These are phyloP conservation scores for Acanthamoeba castellanii DNA, from an alignment of 208 protist species.

Conservation along the genomic window DNA sequence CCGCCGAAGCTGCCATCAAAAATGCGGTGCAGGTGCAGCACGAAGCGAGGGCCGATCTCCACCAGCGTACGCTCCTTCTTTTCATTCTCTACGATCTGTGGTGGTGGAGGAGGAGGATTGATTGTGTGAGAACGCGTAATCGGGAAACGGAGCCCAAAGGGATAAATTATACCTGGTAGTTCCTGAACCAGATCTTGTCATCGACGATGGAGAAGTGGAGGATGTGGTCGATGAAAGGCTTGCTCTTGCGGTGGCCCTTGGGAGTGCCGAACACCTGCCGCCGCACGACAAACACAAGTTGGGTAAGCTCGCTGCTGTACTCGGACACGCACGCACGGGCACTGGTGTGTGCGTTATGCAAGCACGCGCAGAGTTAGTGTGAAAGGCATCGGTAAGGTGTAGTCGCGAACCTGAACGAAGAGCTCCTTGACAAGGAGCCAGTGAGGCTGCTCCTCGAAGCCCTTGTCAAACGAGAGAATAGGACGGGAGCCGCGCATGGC, in stretches of 20 bases:
- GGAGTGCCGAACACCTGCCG: constrained; percentile 96
- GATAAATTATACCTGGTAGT: constrained; percentile 96
- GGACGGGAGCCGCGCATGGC: constrained; percentile 97
- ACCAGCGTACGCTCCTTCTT: constrained; percentile 88
- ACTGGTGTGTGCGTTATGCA: not conserved
- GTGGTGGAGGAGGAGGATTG: not conserved
- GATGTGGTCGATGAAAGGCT: constrained; percentile 99
- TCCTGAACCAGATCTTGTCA: constrained; percentile 98
- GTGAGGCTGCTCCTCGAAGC: constrained; percentile 95
- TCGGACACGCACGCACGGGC: not conserved
- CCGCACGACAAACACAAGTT: not conserved
- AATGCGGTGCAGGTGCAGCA: constrained; percentile 95
- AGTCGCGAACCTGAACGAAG: constrained; percentile 89
- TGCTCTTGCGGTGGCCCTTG: constrained; percentile 96
- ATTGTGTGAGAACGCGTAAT: not conserved
- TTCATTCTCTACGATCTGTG: constrained; percentile 76
- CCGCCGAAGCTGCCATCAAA: constrained; percentile 96
- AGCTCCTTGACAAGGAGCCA: constrained; percentile 96
- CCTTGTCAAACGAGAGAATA: constrained; percentile 97
- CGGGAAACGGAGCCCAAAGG: not conserved
- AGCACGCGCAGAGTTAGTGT: not conserved
- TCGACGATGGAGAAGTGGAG: constrained; percentile 97
- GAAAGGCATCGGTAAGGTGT: constrained; percentile 15
- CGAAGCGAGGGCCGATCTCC: constrained; percentile 98
- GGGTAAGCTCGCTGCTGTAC: not conserved